Base-by-base conservation (phyloP, 495 filamentous ascomycete species). In the Cryomyces antarcticus region DNA sequence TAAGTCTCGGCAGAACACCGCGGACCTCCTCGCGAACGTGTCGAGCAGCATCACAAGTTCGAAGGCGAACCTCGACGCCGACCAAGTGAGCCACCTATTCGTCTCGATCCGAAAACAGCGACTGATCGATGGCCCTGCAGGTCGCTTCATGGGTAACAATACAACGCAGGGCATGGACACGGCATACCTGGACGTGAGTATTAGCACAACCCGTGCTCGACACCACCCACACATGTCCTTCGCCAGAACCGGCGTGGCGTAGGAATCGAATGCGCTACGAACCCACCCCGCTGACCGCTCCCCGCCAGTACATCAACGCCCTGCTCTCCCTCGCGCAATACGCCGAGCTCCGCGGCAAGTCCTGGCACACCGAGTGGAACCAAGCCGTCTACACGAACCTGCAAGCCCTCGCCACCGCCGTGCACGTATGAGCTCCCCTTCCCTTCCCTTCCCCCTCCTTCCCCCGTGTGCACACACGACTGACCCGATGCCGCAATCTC, bases 321-420 rank as follows among this genome's bases (percentile, higher is more conserved):
- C 9, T 49, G 4, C 6, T 7, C 27, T 41, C 42, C 30, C 31
- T 49, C 11, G 45, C 42, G 10, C 34, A 44, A 41, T 29, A 35
- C 4, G n/a, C 35, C 1, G 27, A 35, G n/a, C 37, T 29, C 28
- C 46, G 46, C 28, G 46, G 46, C 34, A 42, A 37, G 6, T 13
- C 35, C 9, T 41, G 10, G 13, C 46, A 49, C 34, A 7, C 11
- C 0, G 46, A 49, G 28, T 10, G 12, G 17, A 49, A 49, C 28
- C 29, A 31, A 36, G 42, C 46, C 10, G 46, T 49, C 6, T 49
- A 45, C 36, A 41, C 28, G 28, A 30, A 35, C 6, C 30, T 49
- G 28, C 30, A 41, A 41, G 36, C 31, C 10, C 28, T 46, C 6
- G 42, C 42, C 6, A 40, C 17, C 4, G 42, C 33, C 5, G 34